Base-by-base conservation (phyloP, 1,139 yeast genomes). In the Geotrichum fermentans region DNA sequence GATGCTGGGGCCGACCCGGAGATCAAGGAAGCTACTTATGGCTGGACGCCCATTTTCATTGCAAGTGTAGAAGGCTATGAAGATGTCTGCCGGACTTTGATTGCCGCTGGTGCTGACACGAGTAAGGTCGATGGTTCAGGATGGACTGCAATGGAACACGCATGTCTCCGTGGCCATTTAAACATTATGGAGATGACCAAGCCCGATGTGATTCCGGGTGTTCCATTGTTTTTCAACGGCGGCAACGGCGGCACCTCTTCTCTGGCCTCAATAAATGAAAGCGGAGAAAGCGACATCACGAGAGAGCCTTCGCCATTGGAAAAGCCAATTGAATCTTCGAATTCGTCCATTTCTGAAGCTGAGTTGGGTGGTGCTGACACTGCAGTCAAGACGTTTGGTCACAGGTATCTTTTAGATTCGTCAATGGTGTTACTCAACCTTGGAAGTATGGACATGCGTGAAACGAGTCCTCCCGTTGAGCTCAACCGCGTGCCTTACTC, bases 91-190 rank as follows among this genome's bases (percentile, higher is more conserved):
- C 66, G 75, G 46, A 55, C 78, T 8, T 72, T 92, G 52, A 66
- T 83, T 28, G 69, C 70, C 0, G 65, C 73, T 42, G 80, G 79
- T 6, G 63, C 66, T 32, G 70, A 73, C 20, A 77, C 70, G 49
- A 77, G 78, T 45, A 68, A 74, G 43, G 75, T 77, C 18, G 98
- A 92, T 67, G 83, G 79, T 47, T 84, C 95, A 38, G 97, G 97
- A 0, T 92, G 97, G 97, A 80, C 90, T 21, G 96, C 97, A 7
- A 82, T 88, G 81, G 98, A 92, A 61, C 97, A 92, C 66, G 97
- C 97, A 0, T 83, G 88, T 50, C 72, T 92, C 45, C 75, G 97
- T 59, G 98, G 98, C 8, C 96, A 89, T 65, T 70, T 90, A 54
- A 74, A 72, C 1, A 78, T 87, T 22, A 82, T 95, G 1, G 79